phyloP scores from a whole-genome alignment of 73 alveolate genomes.

The Paramecium octaurelia region DNA sequence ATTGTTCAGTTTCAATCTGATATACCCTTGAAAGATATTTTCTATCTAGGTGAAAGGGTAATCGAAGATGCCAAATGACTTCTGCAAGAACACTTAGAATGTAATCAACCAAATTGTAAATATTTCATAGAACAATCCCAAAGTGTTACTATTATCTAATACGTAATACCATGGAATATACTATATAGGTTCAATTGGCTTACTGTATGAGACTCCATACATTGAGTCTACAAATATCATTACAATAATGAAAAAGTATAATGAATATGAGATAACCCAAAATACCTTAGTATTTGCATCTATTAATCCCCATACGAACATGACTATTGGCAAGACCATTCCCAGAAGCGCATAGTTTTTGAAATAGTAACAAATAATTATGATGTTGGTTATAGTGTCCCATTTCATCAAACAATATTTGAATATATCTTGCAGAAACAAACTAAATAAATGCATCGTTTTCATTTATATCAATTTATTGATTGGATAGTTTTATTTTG shows the following conservation, averaged over 20 bases:
- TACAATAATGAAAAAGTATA: not conserved
- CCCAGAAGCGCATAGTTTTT: constrained; percentile 6
- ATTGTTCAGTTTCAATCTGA: constrained; percentile 14
- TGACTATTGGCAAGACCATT: not conserved
- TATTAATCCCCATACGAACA: not conserved
- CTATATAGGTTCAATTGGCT: not conserved
- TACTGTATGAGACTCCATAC: not conserved
- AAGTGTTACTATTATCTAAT: not conserved
- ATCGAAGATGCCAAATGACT: not conserved
- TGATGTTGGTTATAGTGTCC: not conserved
- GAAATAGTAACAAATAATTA: not conserved
- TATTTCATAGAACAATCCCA: not conserved
- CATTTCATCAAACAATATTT: not conserved
- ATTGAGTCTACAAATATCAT: not conserved
- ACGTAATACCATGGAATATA: constrained; percentile 15
- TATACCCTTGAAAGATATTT: constrained; percentile 9
- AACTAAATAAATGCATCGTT: not conserved
- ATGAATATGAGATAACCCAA: not conserved
- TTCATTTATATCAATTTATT: not conserved
- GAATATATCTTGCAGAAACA: not conserved
- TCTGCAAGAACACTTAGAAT: not conserved
- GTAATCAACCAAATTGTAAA: not conserved
- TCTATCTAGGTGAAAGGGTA: not conserved
- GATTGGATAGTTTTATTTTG: not conserved
- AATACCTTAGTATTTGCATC: not conserved